phyloP scores from a whole-genome alignment of 257 asterid genomes.

The Salvia miltiorrhiza region DNA sequence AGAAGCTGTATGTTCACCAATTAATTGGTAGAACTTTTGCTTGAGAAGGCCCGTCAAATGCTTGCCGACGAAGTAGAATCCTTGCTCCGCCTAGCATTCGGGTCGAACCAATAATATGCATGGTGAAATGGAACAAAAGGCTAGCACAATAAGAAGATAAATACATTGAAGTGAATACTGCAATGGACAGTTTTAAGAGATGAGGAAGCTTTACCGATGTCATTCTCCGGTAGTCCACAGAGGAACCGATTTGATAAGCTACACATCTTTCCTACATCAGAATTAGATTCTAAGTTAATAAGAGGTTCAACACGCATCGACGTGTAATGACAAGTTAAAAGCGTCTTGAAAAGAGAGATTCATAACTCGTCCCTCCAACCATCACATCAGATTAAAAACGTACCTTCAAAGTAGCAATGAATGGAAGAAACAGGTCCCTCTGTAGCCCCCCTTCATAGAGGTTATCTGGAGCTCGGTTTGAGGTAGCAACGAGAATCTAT shows the following conservation, averaged over 20 bases:
- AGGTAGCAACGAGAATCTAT: constrained; percentile 87
- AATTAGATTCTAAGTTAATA: constrained; percentile 15
- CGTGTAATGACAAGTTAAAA: background rate
- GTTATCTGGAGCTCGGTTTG: constrained; percentile 92
- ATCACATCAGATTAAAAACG: background rate
- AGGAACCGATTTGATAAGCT: constrained; percentile 77
- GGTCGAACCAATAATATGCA: constrained; percentile 12
- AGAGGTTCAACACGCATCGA: background rate
- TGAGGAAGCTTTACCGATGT: constrained; percentile 53
- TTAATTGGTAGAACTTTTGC: constrained; percentile 62
- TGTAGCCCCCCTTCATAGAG: constrained; percentile 93
- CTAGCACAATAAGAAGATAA: background rate
- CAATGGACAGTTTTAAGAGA: background rate
- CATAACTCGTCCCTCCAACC: background rate
- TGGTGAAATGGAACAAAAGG: background rate
- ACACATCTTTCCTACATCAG: constrained; percentile 82
- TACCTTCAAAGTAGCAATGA: constrained; percentile 84
- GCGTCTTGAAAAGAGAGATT: background rate
- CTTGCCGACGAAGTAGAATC: constrained; percentile 64
- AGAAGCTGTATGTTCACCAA: constrained; percentile 50
- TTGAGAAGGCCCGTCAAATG: constrained; percentile 54
- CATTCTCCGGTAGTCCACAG: constrained; percentile 83
- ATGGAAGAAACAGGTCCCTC: constrained; percentile 89
- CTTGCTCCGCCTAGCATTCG: constrained; percentile 64
- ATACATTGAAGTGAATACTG: constrained; percentile 4